Evolutionary conservation across 139 green algal species (phyloP).

Genomic region (Micractinium conductrix): DNA sequence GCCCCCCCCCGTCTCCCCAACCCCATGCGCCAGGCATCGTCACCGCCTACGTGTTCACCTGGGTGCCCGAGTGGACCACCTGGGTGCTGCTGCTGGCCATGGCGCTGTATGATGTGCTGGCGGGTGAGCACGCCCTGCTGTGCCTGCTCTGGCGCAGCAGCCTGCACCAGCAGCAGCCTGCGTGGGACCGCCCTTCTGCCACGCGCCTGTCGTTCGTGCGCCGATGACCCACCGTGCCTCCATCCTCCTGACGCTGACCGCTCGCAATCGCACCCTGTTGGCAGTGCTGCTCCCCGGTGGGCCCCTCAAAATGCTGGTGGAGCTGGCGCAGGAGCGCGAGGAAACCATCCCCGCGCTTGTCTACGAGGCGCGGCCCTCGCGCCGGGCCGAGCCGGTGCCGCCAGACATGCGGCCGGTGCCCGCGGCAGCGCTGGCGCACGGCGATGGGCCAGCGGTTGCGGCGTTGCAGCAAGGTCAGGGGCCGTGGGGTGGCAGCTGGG

Average conservation of each 20-base stretch:
- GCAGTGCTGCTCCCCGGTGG: slow-evolving; percentile 93
- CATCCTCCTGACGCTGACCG: too few relatives aligned
- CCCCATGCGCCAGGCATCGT: slow-evolving; percentile 56
- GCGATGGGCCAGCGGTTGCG: neutral
- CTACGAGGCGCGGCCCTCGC: slow-evolving; percentile 85
- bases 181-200: too few relatives aligned
- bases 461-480: neutral
- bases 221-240: too few relatives aligned
- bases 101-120: slow-evolving; percentile 94
- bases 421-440: neutral
- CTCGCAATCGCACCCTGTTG: too few relatives aligned
- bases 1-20: too few relatives aligned
- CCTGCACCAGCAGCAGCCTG: too few relatives aligned
- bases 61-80: slow-evolving; percentile 95
- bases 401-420: neutral
- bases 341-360: slow-evolving; percentile 94
- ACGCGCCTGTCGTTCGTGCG: too few relatives aligned
- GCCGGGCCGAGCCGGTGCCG: neutral
- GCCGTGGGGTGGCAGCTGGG: neutral
- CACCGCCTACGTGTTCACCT: slow-evolving; percentile 95
- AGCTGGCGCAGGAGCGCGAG: slow-evolving; percentile 89
- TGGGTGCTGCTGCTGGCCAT: slow-evolving; percentile 95
- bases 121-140: neutral
- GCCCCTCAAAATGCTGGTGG: slow-evolving; percentile 84
- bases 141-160: too few relatives aligned